Percentiles rank a stretch among this genome's conserved stretches.
These are phyloP conservation scores for Canavalia gladiata DNA, from an alignment of 306 rosid genomes.

Conservation along the genomic window DNA sequence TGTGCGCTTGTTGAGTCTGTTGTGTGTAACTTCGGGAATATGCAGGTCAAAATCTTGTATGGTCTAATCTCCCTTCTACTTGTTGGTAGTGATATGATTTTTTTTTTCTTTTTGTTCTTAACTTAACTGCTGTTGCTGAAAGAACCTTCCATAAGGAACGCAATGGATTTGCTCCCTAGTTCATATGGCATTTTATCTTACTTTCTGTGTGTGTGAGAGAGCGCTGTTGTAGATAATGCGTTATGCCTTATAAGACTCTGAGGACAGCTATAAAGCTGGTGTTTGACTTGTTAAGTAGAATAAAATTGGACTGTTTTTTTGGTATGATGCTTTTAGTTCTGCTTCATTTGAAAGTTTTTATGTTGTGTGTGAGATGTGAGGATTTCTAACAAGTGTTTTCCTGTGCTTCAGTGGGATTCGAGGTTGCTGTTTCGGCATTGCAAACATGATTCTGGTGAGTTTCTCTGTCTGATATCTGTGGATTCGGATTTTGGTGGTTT, in stretches of 20 bases:
- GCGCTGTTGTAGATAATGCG: neutral
- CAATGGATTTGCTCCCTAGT: neutral
- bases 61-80: conserved; percentile 74
- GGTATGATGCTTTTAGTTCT: conserved; percentile 28
- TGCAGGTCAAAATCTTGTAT: conserved; percentile 99
- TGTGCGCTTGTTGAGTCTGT: conserved; percentile 74
- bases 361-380: conserved; percentile 44
- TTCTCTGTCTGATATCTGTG: conserved; percentile 19
- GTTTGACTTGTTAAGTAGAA: neutral
- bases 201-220: neutral
- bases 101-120: neutral
- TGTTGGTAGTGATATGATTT: conserved; percentile 20
- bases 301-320: neutral
- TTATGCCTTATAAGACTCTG: conserved; percentile 29
- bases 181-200: neutral
- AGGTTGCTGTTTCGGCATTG: conserved; percentile 92
- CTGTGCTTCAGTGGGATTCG: conserved; percentile 86
- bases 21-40: conserved; percentile 86
- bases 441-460: conserved; percentile 96
- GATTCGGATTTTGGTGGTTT: neutral
- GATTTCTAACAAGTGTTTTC: conserved; percentile 48
- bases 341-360: conserved; percentile 26
- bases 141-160: neutral
- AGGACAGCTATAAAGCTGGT: neutral
- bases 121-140: neutral